Conservation (phyloP, 345 rosid species). For the Passiflora organensis region DNA sequence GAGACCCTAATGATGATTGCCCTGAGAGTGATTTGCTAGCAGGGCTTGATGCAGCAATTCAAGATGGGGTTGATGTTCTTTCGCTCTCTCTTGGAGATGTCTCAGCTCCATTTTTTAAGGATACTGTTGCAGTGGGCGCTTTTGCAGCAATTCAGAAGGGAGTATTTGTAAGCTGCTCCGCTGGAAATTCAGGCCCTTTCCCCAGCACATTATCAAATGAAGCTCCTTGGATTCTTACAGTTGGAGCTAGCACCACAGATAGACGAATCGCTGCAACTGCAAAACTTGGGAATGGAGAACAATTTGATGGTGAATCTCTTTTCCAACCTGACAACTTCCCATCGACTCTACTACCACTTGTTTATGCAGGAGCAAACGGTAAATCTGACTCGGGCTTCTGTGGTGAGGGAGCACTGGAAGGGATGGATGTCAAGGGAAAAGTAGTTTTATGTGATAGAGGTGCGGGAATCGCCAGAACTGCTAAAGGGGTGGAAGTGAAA, state of each 20-base stretch:
- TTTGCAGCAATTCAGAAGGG: conserved; percentile 33
- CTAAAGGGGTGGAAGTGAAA: conserved; percentile 13
- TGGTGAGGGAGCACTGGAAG: neutral
- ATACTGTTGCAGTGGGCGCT: conserved; percentile 29
- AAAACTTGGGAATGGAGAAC: conserved; percentile 24
- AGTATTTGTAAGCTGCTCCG: conserved; percentile 35
- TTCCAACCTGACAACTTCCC: conserved; percentile 11
- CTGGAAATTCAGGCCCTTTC: conserved; percentile 36
- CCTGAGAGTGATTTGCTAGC: conserved; percentile 48
- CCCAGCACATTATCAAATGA: conserved; percentile 15
- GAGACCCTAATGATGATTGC: conserved; percentile 34
- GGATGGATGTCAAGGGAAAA: conserved; percentile 9
- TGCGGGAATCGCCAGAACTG: conserved; percentile 9
- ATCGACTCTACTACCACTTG: conserved; percentile 7
- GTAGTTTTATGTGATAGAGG: conserved; percentile 13
- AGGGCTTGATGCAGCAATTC: conserved; percentile 57
- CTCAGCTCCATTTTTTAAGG: conserved; percentile 21
- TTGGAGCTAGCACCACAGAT: conserved; percentile 35
- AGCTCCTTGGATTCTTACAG: conserved; percentile 41
- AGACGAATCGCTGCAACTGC: conserved; percentile 24
- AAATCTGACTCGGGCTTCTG: conserved; percentile 4
- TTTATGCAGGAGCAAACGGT: conserved; percentile 8
- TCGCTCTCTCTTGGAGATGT: conserved; percentile 43
- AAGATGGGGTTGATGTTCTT: conserved; percentile 59
- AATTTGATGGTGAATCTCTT: conserved; percentile 14